Evolutionary conservation across 495 filamentous ascomycete genomes (phyloP).

Genomic region (Thermochaetoides thermophila): DNA sequence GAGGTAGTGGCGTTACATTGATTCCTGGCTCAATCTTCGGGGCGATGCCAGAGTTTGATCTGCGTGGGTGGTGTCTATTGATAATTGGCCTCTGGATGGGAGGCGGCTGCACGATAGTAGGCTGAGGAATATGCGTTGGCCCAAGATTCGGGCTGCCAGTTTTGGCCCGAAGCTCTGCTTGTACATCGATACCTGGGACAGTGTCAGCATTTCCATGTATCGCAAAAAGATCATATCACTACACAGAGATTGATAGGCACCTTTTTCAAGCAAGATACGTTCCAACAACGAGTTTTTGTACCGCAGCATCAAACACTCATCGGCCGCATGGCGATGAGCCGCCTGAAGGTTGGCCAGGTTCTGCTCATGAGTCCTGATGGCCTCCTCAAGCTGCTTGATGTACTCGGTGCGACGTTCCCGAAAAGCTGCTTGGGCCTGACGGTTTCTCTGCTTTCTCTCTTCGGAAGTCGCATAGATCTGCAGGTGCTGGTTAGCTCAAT

Average conservation of each 20-base stretch:
- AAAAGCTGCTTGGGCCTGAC: conserved; percentile 94
- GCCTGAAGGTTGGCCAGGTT: conserved; percentile 81
- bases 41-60: conserved; percentile 53
- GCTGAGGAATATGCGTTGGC: conserved; percentile 41
- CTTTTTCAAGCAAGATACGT: conserved; percentile 90
- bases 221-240: too few relatives aligned
- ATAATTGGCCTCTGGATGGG: conserved; percentile 59
- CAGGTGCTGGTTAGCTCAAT: conserved; percentile 12
- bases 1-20: conserved; percentile 31
- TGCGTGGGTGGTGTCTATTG: conserved; percentile 54
- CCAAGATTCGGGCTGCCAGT: conserved; percentile 58
- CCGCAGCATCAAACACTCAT: conserved; percentile 94
- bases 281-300: conserved; percentile 97
- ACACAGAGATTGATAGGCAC: too few relatives aligned
- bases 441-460: conserved; percentile 93
- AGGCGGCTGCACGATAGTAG: conserved; percentile 48
- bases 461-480: conserved; percentile 98
- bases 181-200: conserved; percentile 77
- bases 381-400: conserved; percentile 96
- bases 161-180: conserved; percentile 84
- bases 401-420: conserved; percentile 95
- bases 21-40: conserved; percentile 54
- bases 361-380: conserved; percentile 95
- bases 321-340: conserved; percentile 84
- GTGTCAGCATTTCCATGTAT: neutral